Conservation (phyloP, 345 rosid genomes). For the Capsella bursapastoris region DNA sequence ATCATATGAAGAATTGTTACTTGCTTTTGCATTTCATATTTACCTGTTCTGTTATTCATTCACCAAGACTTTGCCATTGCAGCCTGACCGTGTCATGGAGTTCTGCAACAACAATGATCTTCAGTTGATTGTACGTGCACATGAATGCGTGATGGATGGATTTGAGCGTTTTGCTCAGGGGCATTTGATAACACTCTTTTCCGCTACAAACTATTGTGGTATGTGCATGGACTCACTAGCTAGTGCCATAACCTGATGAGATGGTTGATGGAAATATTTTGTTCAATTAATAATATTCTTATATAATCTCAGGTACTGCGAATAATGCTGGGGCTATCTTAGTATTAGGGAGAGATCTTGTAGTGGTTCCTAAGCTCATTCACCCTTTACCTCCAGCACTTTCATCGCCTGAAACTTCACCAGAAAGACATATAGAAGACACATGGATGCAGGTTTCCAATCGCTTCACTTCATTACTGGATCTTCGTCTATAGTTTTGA, state of each 20-base stretch:
- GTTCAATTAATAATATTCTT: not conserved
- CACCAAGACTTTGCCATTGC: conserved; percentile 38
- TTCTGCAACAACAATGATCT: conserved; percentile 96
- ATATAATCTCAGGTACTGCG: conserved; percentile 68
- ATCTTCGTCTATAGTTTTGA: not conserved
- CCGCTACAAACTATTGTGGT: conserved; percentile 96
- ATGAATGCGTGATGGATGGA: conserved; percentile 97
- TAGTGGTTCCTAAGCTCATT: conserved; percentile 90
- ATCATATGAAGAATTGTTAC: conserved; percentile 2
- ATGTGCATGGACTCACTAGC: conserved; percentile 27
- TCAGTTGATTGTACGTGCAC: conserved; percentile 92
- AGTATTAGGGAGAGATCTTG: conserved; percentile 92
- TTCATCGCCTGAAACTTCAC: conserved; percentile 70
- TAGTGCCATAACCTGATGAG: conserved; percentile 3
- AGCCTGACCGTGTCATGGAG: conserved; percentile 98
- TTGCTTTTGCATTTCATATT: conserved; percentile 25
- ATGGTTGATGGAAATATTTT: not conserved
- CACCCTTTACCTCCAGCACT: conserved; percentile 89
- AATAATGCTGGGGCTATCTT: conserved; percentile 94
- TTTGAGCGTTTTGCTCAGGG: conserved; percentile 98
- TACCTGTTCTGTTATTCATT: conserved; percentile 29
- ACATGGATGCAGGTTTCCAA: conserved; percentile 94
- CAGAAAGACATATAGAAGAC: conserved; percentile 81
- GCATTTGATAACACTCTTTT: conserved; percentile 89
- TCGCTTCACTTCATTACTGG: not conserved